Evolutionary conservation across 2,329 filamentous ascomycete species (phyloP).

Genomic region (Penicillium sp.): DNA sequence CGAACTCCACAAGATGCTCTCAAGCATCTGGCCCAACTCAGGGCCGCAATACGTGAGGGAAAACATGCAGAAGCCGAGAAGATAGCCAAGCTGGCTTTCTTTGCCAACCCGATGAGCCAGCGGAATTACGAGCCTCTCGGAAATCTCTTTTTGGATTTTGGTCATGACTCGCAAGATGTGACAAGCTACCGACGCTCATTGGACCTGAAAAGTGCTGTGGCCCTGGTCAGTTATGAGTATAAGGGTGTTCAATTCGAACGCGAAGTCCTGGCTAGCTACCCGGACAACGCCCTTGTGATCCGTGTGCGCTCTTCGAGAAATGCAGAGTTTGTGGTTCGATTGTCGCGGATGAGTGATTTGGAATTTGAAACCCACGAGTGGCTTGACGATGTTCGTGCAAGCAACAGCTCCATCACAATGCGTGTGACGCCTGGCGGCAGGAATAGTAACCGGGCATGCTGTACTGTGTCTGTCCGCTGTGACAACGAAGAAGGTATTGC

Average conservation of each 20-base stretch:
- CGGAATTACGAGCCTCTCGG: slow-evolving; percentile 52
- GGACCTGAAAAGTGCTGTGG: slow-evolving; percentile 40
- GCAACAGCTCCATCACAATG: slow-evolving; percentile 36
- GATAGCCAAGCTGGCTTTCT: slow-evolving; percentile 45
- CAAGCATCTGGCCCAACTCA: slow-evolving; percentile 40
- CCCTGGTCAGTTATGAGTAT: slow-evolving; percentile 41
- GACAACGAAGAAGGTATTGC: slow-evolving; percentile 30
- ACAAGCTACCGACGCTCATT: slow-evolving; percentile 43
- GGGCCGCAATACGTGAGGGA: slow-evolving; percentile 44
- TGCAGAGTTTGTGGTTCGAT: slow-evolving; percentile 33
- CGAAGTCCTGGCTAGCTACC: slow-evolving; percentile 46
- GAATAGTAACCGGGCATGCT: slow-evolving; percentile 35
- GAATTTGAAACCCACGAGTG: slow-evolving; percentile 50
- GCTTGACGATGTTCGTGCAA: slow-evolving; percentile 38
- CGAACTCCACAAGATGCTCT: slow-evolving; percentile 44
- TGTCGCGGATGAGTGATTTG: slow-evolving; percentile 42
- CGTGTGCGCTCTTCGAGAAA: slow-evolving; percentile 26
- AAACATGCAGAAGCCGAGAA: slow-evolving; percentile 46
- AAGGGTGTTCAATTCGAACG: slow-evolving; percentile 35
- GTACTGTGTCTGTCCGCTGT: slow-evolving; percentile 31
- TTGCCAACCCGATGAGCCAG: slow-evolving; percentile 49
- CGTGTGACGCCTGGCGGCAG: slow-evolving; percentile 41
- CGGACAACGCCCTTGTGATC: slow-evolving; percentile 44
- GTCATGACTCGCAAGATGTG: slow-evolving; percentile 30
- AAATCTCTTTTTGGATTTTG: slow-evolving; percentile 45